Evolutionary conservation across 768 basidiomycete species (phyloP), one percentile per base, ranked within the genome.

Genomic region (Boletus subcaerulescens): DNA sequence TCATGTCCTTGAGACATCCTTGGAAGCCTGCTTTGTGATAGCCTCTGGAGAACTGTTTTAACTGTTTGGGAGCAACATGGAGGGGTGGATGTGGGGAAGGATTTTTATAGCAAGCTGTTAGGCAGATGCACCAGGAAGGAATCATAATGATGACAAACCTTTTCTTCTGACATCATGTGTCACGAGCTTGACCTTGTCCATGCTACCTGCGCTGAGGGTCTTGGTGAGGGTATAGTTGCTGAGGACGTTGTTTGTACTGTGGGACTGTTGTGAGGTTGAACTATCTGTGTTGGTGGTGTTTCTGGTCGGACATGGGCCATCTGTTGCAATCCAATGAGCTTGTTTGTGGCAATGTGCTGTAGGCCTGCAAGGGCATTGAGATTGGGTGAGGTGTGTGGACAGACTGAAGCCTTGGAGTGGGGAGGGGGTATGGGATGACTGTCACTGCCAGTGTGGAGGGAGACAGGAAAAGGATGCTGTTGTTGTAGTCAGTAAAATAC

Each of bases 101-200:
- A 99, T 98, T 79, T 98, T 98, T 75, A 98, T 91, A n/a, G 96
- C 96, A 55, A 97, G 87, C 94, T 98, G 60, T 35, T 14, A 63
- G 56, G 38, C 17, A 39, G 18, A 14, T 49, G 52, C 13, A 47
- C 36, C 36, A 49, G 50, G 44, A 11, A 51, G 12, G 29, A 14
- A 38, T 24, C 35, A 14, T 12, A 31, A 32, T 12, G 31, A 10
- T 3, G 48, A 76, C 84, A 60, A 63, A 95, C 95, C 85, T 95
- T 96, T 74, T 98, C 95, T 29, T 89, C 91, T 90, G 59, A 85
- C 66, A 57, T 88, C 89, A 71, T 95, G 92, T 18, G 87, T 87
- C 3, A 92, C 96, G 12, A 98, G 83, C 77, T 98, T 99, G 66
- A 99, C 96, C 72, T 98, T 98, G 60, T 96, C 96, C 96, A 99